Base-by-base conservation (phyloP, 345 rosid genomes). In the Psidium guajava region DNA sequence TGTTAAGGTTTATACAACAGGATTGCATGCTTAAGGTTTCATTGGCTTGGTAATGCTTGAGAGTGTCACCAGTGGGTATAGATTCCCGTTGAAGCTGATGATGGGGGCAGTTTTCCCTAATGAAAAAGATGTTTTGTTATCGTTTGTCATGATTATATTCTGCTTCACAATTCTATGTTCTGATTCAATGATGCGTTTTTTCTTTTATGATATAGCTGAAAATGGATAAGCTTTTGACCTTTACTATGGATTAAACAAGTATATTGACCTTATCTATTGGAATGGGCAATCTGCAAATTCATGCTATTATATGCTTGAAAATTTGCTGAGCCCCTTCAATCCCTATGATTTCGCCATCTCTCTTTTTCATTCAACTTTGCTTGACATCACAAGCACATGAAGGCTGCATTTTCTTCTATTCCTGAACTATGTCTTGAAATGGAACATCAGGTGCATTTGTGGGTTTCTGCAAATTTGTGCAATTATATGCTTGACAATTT, bases 371-470 rank as follows among this genome's bases (percentile, higher is more conserved):
- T 69, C 13, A 32, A 16, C 44, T 69, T 69, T 69, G 20, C 77
- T 69, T 8, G 13, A 69, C 77, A 69, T 69, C 77, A 69, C 47
- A 32, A 69, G 77, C 77, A 69, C 77, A 69, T 8, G 77, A 32
- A 32, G 77, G 59, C 44, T 51, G 83, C 83, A 27, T 54, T 44
- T 81, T 52, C 44, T 82, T 53, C 58, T 82, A 54, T n/a, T 51
- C 44, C 83, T 82, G 77, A 69, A 69, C 15, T 28, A 81, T 47
- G 24, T 81, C 54, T 81, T 44, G 36, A 51, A 44, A 32, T 81
- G 32, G 11, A 47, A 47, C 32, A 75, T 53, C 88, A 97, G 99
- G 98, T 86, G 95, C 98, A 84, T 97, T 86, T 89, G 82, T 95
- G 24, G 99, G 99, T 36, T 36, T 69, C 77, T 18, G 44, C 13